Conservation (phyloP, 2,329 filamentous ascomycete species). For the Stachybotrys chlorohalonatus region DNA sequence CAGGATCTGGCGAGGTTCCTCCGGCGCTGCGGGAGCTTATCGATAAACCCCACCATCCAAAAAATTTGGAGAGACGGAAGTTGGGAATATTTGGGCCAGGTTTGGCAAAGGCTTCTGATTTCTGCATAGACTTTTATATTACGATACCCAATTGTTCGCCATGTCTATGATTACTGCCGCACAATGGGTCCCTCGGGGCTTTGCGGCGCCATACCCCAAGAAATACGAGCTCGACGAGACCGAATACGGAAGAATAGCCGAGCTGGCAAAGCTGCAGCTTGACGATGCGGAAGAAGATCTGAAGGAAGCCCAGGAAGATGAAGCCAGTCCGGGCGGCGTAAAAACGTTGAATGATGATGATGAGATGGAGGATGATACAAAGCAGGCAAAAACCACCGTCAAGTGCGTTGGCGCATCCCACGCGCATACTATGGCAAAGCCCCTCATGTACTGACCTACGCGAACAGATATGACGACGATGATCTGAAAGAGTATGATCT, state of each 20-base stretch:
- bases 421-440: background rate
- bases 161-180: constrained; percentile 73
- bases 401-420: constrained; percentile 17
- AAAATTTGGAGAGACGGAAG: constrained; percentile 17
- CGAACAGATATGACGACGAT: constrained; percentile 57
- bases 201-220: constrained; percentile 64
- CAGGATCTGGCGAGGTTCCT: background rate
- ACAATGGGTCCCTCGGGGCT: constrained; percentile 68
- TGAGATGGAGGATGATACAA: constrained; percentile 24
- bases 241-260: constrained; percentile 67
- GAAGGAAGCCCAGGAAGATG: constrained; percentile 51
- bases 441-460: constrained; percentile 7
- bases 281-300: constrained; percentile 88
- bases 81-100: constrained; percentile 1
- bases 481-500: constrained; percentile 95
- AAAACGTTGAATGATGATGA: constrained; percentile 20
- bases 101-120: background rate
- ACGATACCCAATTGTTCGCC: constrained; percentile 12
- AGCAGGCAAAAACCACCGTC: constrained; percentile 24
- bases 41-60: constrained; percentile 29
- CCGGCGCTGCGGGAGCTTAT: constrained; percentile 17
- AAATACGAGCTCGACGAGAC: constrained; percentile 69
- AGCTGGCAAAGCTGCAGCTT: constrained; percentile 67
- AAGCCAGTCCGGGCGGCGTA: constrained; percentile 16
- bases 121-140: background rate